Evolutionary conservation across 2,329 filamentous ascomycete genomes (phyloP).

Genomic region (Fusarium robinianum): DNA sequence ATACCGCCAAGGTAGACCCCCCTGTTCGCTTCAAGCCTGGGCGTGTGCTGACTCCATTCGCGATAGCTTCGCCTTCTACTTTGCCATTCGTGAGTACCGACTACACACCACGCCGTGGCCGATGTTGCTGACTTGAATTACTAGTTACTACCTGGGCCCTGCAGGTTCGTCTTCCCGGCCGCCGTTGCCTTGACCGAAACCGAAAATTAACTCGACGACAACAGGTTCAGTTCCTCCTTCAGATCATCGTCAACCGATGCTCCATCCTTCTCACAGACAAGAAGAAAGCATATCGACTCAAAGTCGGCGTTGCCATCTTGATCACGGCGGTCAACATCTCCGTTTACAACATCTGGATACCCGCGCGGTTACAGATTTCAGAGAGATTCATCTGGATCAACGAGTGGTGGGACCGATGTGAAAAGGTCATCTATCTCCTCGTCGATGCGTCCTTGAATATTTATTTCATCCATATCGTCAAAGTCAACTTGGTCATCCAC

Average conservation of each 20-base stretch:
- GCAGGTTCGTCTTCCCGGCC: constrained; percentile 21
- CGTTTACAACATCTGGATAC: constrained; percentile 36
- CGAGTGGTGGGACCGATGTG: constrained; percentile 35
- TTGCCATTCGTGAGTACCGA: constrained; percentile 31
- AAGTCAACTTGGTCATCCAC: constrained; percentile 24
- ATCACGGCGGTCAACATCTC: constrained; percentile 37
- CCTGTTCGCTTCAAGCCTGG: fast-evolving
- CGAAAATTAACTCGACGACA: background rate
- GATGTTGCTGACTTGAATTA: too few relatives aligned
- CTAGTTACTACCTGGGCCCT: constrained; percentile 36
- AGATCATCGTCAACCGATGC: constrained; percentile 37
- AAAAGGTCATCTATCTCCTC: constrained; percentile 37
- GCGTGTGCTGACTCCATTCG: constrained; percentile 2
- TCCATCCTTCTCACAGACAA: constrained; percentile 31
- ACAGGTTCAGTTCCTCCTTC: constrained; percentile 32
- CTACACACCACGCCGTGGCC: background rate
- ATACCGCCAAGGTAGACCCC: constrained; percentile 34
- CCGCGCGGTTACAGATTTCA: constrained; percentile 31
- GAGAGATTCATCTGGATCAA: constrained; percentile 34
- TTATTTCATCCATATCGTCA: constrained; percentile 35
- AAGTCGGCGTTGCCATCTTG: constrained; percentile 24
- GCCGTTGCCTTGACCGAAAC: background rate
- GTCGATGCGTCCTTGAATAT: constrained; percentile 32
- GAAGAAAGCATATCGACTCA: constrained; percentile 23
- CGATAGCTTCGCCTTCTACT: constrained; percentile 37